A percentile compares a stretch with the other conserved stretches of the same genome.
Evolutionary conservation across 768 basidiomycete species (phyloP).

Genomic region (Tephrocybe sp.): DNA sequence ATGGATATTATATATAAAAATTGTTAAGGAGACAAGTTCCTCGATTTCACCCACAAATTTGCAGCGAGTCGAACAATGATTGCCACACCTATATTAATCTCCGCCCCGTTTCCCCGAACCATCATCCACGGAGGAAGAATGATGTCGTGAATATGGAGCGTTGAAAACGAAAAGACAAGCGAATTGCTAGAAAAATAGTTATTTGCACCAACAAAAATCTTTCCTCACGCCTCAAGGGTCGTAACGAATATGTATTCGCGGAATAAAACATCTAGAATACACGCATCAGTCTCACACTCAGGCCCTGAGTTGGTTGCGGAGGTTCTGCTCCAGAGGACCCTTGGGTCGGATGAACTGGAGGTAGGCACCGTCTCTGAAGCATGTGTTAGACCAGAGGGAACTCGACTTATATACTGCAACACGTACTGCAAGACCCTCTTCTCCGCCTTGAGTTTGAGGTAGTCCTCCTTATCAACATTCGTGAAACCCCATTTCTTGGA

Average conservation of each 20-base stretch:
- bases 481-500: slow-evolving; percentile 99
- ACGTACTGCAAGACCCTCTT: slow-evolving; percentile 88
- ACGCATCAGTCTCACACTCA: slow-evolving; percentile 28
- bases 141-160: slow-evolving; percentile 76
- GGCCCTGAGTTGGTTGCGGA: slow-evolving; percentile 79
- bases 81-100: slow-evolving; percentile 32
- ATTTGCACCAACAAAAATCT: background rate
- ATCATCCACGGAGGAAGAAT: slow-evolving; percentile 45
- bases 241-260: slow-evolving; percentile 8
- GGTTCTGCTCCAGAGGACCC: slow-evolving; percentile 82
- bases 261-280: slow-evolving; percentile 13
- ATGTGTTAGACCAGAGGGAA: slow-evolving; percentile 4
- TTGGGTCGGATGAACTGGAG: slow-evolving; percentile 90
- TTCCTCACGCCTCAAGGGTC: background rate
- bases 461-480: slow-evolving; percentile 86
- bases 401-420: slow-evolving; percentile 1
- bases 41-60: too few species aligned
- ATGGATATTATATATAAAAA: too few species aligned
- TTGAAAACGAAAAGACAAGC: slow-evolving; percentile 28
- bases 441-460: slow-evolving; percentile 83
- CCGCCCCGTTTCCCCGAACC: slow-evolving; percentile 86
- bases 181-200: background rate
- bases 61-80: too few species aligned
- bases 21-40: too few species aligned
- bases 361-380: slow-evolving; percentile 84